These are phyloP conservation scores for Picea glauca DNA, from an alignment of 75 land plant species.

Conservation along the genomic window DNA sequence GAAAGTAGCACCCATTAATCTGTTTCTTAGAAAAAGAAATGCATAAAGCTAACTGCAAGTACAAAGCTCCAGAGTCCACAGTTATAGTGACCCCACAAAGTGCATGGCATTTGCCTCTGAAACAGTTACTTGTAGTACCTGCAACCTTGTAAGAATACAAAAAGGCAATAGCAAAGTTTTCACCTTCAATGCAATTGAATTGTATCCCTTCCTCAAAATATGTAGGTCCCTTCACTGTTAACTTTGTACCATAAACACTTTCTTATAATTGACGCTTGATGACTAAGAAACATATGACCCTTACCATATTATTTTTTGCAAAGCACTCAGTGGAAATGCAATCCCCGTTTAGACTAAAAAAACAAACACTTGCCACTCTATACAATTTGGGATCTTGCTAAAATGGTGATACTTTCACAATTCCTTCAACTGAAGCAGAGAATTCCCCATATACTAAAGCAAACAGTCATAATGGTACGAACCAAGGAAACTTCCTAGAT, in stretches of 20 bases:
- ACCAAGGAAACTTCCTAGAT: background rate
- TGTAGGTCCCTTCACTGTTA: too few species aligned
- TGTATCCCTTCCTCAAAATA: too few species aligned
- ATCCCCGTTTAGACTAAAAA: background rate
- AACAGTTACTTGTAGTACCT: too few species aligned
- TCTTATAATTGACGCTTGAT: background rate
- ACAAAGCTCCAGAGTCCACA: too few species aligned
- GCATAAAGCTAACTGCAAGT: background rate
- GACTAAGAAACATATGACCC: background rate
- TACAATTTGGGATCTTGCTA: background rate
- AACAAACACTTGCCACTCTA: background rate
- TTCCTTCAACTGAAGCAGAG: background rate
- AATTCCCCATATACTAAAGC: background rate
- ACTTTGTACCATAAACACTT: too few species aligned
- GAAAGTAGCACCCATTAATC: background rate
- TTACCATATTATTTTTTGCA: background rate
- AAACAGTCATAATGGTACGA: background rate
- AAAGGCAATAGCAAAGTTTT: too few species aligned
- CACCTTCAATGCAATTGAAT: too few species aligned
- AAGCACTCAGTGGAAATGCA: slow-evolving; percentile 2
- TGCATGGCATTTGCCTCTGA: too few species aligned
- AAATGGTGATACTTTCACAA: background rate
- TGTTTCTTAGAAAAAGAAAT: background rate
- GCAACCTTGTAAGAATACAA: too few species aligned
- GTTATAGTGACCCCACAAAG: too few species aligned